A percentile compares a stretch with the other conserved stretches of the same genome.
Evolutionary conservation across 2,329 filamentous ascomycete species (phyloP).

Genomic region (Graphiopsis chlorocephala): DNA sequence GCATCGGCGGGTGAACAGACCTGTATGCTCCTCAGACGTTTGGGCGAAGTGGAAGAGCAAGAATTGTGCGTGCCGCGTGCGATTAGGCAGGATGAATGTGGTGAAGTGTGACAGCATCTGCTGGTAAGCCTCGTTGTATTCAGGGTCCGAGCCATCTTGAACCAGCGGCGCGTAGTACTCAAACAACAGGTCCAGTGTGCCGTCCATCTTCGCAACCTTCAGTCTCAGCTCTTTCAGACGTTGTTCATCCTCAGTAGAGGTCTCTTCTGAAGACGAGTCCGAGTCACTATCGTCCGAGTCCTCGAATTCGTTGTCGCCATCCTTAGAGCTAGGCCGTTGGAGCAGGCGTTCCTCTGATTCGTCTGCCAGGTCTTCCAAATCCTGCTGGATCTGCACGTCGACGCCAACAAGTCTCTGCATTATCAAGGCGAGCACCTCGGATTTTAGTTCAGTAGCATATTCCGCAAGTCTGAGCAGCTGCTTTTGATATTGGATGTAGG

Average conservation of each 20-base stretch:
- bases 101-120: conserved; percentile 82
- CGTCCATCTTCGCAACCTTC: conserved; percentile 87
- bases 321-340: conserved; percentile 47
- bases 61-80: conserved; percentile 91
- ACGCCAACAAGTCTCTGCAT: conserved; percentile 87
- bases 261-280: conserved; percentile 61
- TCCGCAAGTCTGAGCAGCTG: conserved; percentile 76
- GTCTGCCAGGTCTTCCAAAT: conserved; percentile 89
- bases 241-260: conserved; percentile 54
- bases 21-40: conserved; percentile 70
- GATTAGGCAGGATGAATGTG: conserved; percentile 82
- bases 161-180: conserved; percentile 75
- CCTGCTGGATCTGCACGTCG: conserved; percentile 91
- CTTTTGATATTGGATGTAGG: conserved; percentile 83
- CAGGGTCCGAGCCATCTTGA: conserved; percentile 62
- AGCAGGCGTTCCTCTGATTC: conserved; percentile 74
- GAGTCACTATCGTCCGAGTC: conserved; percentile 64
- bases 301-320: conserved; percentile 51
- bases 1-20: conserved; percentile 79
- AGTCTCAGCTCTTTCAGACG: conserved; percentile 71
- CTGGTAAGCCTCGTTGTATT: conserved; percentile 70
- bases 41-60: conserved; percentile 95
- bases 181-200: conserved; percentile 84
- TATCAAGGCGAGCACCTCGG: conserved; percentile 78
- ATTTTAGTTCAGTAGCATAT: conserved; percentile 74